Evolutionary conservation across 2,329 filamentous ascomycete species (phyloP).

Genomic region (Alternaria gaisen): DNA sequence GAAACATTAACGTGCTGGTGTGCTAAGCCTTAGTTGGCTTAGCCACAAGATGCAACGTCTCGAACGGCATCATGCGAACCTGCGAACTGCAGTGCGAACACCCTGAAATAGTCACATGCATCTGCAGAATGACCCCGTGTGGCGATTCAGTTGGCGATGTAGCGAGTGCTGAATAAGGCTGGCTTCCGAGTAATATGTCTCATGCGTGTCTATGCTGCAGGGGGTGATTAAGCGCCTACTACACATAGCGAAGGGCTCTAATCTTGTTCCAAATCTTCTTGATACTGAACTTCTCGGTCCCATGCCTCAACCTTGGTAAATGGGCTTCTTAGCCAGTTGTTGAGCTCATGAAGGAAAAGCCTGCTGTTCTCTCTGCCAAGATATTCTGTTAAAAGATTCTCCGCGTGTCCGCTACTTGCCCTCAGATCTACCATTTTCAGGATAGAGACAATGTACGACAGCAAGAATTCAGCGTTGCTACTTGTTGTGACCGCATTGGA

Average conservation of each 20-base stretch:
- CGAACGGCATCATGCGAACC: conserved; percentile 2
- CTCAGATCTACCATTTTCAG: conserved; percentile 84
- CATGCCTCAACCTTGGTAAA: conserved; percentile 76
- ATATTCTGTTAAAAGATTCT: conserved; percentile 80
- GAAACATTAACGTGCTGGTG: conserved; percentile 3
- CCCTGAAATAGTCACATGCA: not conserved
- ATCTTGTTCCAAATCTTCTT: conserved; percentile 15
- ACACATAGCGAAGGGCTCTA: not conserved
- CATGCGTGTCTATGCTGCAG: not conserved
- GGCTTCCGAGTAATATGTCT: not conserved
- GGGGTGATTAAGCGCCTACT: not conserved
- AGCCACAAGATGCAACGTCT: conserved; percentile 2
- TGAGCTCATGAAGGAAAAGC: conserved; percentile 85
- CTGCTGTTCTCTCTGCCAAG: conserved; percentile 76
- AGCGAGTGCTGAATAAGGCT: not conserved
- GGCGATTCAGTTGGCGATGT: not conserved
- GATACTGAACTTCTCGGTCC: conserved; percentile 83
- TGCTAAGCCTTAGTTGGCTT: conserved; percentile 5
- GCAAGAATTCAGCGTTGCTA: conserved; percentile 81
- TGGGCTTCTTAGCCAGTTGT: conserved; percentile 83
- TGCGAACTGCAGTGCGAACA: conserved; percentile 1
- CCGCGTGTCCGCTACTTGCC: conserved; percentile 78
- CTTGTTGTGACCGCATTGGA: conserved; percentile 48
- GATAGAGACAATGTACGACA: conserved; percentile 86
- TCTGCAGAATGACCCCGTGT: not conserved